A percentile compares a stretch with the other conserved stretches of the same genome.
Evolutionary conservation across 2,329 filamentous ascomycete species (phyloP).

Genomic region (Claviceps digitariae): DNA sequence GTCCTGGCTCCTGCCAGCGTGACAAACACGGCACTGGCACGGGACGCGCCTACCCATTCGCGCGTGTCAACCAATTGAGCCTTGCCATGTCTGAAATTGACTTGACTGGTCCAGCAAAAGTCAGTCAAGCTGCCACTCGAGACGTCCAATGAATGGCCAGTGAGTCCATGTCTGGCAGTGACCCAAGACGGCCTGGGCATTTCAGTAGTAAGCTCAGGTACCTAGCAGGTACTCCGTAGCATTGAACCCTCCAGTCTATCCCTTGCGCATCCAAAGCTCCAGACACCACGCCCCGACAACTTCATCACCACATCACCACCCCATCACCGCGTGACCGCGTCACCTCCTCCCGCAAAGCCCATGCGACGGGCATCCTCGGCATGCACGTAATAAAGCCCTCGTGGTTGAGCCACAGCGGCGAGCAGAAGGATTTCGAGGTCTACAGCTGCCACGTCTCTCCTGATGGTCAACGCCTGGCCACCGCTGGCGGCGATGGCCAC

Average conservation of each 20-base stretch:
- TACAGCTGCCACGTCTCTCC: conserved; percentile 97
- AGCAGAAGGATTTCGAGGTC: conserved; percentile 96
- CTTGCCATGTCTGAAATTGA: too few relatives aligned
- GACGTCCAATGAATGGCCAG: neutral
- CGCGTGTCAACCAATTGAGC: too few relatives aligned
- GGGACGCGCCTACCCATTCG: too few relatives aligned
- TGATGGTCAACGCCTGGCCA: conserved; percentile 82
- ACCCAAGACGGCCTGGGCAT: too few relatives aligned
- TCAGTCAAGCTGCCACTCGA: neutral
- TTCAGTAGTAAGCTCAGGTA: too few relatives aligned
- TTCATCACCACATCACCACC: neutral
- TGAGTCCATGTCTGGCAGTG: too few relatives aligned
- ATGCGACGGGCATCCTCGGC: conserved; percentile 7
- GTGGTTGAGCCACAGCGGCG: conserved; percentile 92
- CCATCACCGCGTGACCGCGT: neutral
- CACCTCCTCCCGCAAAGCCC: conserved; percentile 1
- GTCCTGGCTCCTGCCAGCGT: too few relatives aligned
- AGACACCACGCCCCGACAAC: neutral
- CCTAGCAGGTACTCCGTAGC: too few relatives aligned
- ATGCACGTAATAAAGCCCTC: conserved; percentile 90
- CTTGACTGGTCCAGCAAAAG: too few relatives aligned
- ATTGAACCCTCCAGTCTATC: too few relatives aligned
- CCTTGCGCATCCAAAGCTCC: too few relatives aligned
- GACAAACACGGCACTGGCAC: too few relatives aligned
- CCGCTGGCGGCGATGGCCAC: conserved; percentile 92